These are phyloP conservation scores for Ceratocystis ficicola DNA, from an alignment of 2,329 filamentous ascomycete species.

Conservation along the genomic window DNA sequence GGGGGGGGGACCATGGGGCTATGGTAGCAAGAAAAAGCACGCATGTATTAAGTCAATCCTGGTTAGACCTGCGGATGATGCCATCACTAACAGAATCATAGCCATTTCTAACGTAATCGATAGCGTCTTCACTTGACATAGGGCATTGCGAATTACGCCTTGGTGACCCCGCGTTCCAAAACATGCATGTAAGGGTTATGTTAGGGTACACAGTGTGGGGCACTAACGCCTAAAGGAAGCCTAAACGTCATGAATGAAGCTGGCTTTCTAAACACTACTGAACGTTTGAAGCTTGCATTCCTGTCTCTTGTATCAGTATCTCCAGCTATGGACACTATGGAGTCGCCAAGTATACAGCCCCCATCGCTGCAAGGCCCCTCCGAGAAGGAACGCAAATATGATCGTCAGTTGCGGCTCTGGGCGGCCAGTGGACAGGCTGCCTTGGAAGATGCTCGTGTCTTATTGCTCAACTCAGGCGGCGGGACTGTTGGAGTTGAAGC, in stretches of 20 bases:
- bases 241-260: neutral
- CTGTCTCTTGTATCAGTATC: neutral
- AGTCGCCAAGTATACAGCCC: slow-evolving; percentile 29
- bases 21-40: neutral
- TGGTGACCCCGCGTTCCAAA: too few relatives aligned
- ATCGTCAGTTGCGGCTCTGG: slow-evolving; percentile 90
- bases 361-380: slow-evolving; percentile 34
- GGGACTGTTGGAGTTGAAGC: slow-evolving; percentile 82
- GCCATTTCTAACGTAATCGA: neutral
- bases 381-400: slow-evolving; percentile 67
- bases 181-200: neutral
- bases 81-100: neutral
- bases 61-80: neutral
- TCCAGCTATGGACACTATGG: neutral
- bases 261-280: neutral
- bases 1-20: neutral
- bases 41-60: neutral
- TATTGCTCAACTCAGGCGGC: slow-evolving; percentile 76
- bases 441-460: slow-evolving; percentile 80
- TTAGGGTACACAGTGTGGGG: neutral
- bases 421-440: slow-evolving; percentile 83
- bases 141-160: neutral
- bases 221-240: neutral
- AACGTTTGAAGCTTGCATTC: neutral
- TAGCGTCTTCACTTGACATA: neutral